phyloP scores from a whole-genome alignment of 1,139 yeast species.

The Kodamaea fungicola region DNA sequence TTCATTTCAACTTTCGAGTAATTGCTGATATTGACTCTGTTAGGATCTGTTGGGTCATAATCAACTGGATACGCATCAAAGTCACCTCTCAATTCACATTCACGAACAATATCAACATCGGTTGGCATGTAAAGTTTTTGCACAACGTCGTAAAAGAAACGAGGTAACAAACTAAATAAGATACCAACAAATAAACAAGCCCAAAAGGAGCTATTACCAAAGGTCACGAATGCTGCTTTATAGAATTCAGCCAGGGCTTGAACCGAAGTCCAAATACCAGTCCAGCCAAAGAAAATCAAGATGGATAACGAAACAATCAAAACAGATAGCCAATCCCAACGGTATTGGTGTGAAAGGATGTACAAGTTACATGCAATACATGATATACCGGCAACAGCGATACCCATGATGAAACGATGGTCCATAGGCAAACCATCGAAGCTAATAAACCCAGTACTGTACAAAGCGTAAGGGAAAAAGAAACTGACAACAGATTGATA shows the following conservation, averaged over 20 bases:
- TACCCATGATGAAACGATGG: slow-evolving; percentile 86
- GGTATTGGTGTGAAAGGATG: slow-evolving; percentile 74
- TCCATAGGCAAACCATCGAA: slow-evolving; percentile 65
- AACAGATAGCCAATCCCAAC: slow-evolving; percentile 91
- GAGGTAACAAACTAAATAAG: slow-evolving; percentile 70
- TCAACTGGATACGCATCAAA: slow-evolving; percentile 53
- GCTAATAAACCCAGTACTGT: slow-evolving; percentile 54
- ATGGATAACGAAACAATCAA: slow-evolving; percentile 63
- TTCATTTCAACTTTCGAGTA: slow-evolving; percentile 17
- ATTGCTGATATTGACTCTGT: slow-evolving; percentile 35
- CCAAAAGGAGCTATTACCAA: slow-evolving; percentile 78
- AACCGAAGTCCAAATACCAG: slow-evolving; percentile 79
- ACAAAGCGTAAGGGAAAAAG: slow-evolving; percentile 81
- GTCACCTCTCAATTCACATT: slow-evolving; percentile 61
- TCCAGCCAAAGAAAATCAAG: slow-evolving; percentile 75
- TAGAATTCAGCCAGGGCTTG: slow-evolving; percentile 65
- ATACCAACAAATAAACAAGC: slow-evolving; percentile 73
- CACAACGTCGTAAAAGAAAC: slow-evolving; percentile 63
- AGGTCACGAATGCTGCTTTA: slow-evolving; percentile 69
- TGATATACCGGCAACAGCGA: slow-evolving; percentile 73
- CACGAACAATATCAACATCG: slow-evolving; percentile 85
- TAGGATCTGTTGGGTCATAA: slow-evolving; percentile 65
- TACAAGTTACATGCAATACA: slow-evolving; percentile 78
- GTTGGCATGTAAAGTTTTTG: slow-evolving; percentile 64
- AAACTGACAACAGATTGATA: slow-evolving; percentile 84